phyloP scores from a whole-genome alignment of 345 rosid species.

The Erysimum cheiranthoides region DNA sequence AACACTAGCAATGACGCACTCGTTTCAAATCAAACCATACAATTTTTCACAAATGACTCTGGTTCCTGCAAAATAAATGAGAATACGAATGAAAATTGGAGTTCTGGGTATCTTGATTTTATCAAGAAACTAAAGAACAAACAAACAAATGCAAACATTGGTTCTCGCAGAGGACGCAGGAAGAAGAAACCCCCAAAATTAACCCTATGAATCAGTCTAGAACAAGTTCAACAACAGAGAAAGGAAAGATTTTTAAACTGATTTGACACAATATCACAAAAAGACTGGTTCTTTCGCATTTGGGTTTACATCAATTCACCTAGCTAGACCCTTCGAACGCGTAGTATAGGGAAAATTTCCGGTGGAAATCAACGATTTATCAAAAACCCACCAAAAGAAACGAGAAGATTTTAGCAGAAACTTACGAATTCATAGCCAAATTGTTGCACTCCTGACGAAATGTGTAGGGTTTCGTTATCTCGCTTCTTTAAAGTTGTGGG shows the following conservation, averaged over 20 bases:
- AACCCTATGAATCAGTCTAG: neutral
- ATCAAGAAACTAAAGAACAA: neutral
- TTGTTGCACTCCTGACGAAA: constrained; percentile 19
- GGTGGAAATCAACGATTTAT: neutral
- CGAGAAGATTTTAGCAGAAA: neutral
- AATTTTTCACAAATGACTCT: neutral
- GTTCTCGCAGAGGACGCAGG: neutral
- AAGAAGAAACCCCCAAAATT: neutral
- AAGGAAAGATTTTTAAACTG: neutral
- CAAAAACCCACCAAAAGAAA: neutral
- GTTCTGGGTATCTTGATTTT: neutral
- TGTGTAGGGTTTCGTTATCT: neutral
- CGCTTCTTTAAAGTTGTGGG: neutral
- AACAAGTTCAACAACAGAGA: neutral
- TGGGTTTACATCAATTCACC: constrained; percentile 16
- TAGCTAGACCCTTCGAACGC: neutral
- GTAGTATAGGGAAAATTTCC: neutral
- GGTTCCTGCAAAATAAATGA: neutral
- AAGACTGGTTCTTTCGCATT: neutral
- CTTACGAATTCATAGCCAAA: constrained; percentile 17
- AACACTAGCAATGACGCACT: neutral
- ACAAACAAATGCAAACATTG: neutral
- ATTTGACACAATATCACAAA: neutral
- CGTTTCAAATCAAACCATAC: neutral
- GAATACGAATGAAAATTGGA: neutral